Base-by-base conservation (phyloP, 495 filamentous ascomycete genomes). In the Chaetomium tenue region DNA sequence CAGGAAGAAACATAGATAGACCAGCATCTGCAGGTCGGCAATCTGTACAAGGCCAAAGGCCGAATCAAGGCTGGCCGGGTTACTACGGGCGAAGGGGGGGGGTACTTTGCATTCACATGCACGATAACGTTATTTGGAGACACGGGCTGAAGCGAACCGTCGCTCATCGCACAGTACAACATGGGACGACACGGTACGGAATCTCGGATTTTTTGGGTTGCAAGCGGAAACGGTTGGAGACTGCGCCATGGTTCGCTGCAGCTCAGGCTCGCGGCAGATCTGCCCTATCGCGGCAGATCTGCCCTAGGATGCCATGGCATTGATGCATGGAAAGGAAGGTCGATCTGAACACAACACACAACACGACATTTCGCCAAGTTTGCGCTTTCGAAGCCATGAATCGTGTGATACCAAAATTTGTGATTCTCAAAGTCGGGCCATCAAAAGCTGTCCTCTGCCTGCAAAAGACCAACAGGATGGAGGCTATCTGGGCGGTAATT, bases 111-210 rank as follows among this genome's bases (percentile, higher is more conserved):
- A 33, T 33, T 13, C 30, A 5, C 28, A 33, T 55, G 52, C 52
- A 55, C 52, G 52, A 55, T 44, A 15, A 18, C 40, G 13, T 44
- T 55, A 55, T 55, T 55, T 55, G 28, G 52, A 37, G 52, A 55
- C 28, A 55, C 52, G 52, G 52, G 52, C 26, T 55, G 52, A 9
- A 20, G n/a, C 52, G 52, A 55, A 44, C 40, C 28, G 28, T 30
- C 39, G 13, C 39, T 40, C 39, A 40, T 9, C 12, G 39, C 39
- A 40, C 28, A 30, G 28, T 30, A 30, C 33, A 37, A 37, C 33
- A 44, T 15, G 0, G 18, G 40, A 44, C 13, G 16, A 15, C 40
- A 44, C 40, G 40, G 40, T 2, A 16, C 11, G 40, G 2, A 18
- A 44, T 15, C 40, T 11, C 2, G 6, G 13, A 15, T 5, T 15